These are phyloP conservation scores for Cercis canadensis DNA, from an alignment of 306 rosid genomes.

Conservation along the genomic window DNA sequence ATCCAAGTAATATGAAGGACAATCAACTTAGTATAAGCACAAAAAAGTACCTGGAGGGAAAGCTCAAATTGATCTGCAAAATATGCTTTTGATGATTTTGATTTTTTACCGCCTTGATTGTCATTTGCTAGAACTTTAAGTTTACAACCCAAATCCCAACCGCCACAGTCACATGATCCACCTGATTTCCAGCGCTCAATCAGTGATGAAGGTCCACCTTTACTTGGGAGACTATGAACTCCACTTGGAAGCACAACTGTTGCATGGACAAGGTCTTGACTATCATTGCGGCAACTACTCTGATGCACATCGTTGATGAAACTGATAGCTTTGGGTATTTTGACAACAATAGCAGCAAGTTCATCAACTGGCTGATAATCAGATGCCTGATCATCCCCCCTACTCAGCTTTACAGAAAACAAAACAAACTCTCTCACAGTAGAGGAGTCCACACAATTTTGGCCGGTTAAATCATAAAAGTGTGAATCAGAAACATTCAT, in stretches of 20 bases:
- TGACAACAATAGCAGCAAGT: constrained; percentile 86
- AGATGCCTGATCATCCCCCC: constrained; percentile 57
- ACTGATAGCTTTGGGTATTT: constrained; percentile 52
- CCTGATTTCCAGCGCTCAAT: constrained; percentile 96
- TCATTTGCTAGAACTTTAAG: constrained; percentile 66
- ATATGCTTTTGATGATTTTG: constrained; percentile 50
- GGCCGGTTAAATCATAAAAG: constrained; percentile 45
- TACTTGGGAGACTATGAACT: constrained; percentile 84
- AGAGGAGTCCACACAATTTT: constrained; percentile 39
- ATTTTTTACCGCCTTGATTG: constrained; percentile 46
- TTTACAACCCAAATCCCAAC: constrained; percentile 98
- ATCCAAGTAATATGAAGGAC: constrained; percentile 10
- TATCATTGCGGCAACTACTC: constrained; percentile 32
- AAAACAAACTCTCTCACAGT: constrained; percentile 73
- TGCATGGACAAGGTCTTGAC: constrained; percentile 47
- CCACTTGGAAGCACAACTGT: constrained; percentile 93
- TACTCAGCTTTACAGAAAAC: constrained; percentile 69
- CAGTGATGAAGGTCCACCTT: constrained; percentile 94
- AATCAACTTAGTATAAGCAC: constrained; percentile 19
- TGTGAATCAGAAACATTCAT: constrained; percentile 79
- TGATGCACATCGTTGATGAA: constrained; percentile 34
- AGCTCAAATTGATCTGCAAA: constrained; percentile 63
- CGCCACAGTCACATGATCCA: constrained; percentile 97
- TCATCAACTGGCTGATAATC: constrained; percentile 81
- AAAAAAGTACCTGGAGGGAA: constrained; percentile 69